Percentiles rank a stretch among this genome's conserved stretches.
Conservation (phyloP, 495 filamentous ascomycete genomes). For the Penicillium daleae region DNA sequence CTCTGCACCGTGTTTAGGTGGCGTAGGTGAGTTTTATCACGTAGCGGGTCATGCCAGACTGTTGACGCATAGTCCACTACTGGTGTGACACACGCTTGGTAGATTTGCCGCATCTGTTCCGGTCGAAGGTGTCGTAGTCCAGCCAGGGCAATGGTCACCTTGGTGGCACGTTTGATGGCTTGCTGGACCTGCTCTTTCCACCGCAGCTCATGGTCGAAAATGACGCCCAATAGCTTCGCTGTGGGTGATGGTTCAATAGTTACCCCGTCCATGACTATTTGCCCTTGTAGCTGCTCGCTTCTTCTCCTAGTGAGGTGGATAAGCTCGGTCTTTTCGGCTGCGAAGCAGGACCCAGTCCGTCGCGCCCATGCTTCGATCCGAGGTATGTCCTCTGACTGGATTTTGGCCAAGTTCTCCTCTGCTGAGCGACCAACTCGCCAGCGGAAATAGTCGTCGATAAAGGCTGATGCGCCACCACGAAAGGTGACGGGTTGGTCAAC, state of each 20-base stretch:
- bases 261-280: not conserved
- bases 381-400: slow-evolving; percentile 17
- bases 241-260: not conserved
- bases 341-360: slow-evolving; percentile 22
- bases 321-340: slow-evolving; percentile 32
- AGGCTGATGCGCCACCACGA: slow-evolving; percentile 27
- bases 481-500: slow-evolving; percentile 27
- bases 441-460: slow-evolving; percentile 34
- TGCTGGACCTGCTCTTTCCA: slow-evolving; percentile 9
- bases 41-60: slow-evolving; percentile 15
- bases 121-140: slow-evolving; percentile 9
- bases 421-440: slow-evolving; percentile 23
- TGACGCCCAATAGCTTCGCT: slow-evolving; percentile 3
- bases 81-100: slow-evolving; percentile 7
- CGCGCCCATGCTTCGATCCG: slow-evolving; percentile 22
- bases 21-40: slow-evolving; percentile 14
- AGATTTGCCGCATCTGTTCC: slow-evolving; percentile 14
- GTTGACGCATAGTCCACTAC: slow-evolving; percentile 12
- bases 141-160: not conserved
- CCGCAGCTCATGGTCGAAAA: slow-evolving; percentile 3
- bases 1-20: slow-evolving; percentile 15
- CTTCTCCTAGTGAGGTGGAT: slow-evolving; percentile 29
- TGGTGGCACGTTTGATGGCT: slow-evolving; percentile 8
- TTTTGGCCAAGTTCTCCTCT: slow-evolving; percentile 24
- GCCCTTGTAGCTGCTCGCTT: not conserved